Evolutionary conservation across 305 asterid genomes (phyloP), one percentile per base, ranked within the genome.

Genomic region (Salvia sclarea): DNA sequence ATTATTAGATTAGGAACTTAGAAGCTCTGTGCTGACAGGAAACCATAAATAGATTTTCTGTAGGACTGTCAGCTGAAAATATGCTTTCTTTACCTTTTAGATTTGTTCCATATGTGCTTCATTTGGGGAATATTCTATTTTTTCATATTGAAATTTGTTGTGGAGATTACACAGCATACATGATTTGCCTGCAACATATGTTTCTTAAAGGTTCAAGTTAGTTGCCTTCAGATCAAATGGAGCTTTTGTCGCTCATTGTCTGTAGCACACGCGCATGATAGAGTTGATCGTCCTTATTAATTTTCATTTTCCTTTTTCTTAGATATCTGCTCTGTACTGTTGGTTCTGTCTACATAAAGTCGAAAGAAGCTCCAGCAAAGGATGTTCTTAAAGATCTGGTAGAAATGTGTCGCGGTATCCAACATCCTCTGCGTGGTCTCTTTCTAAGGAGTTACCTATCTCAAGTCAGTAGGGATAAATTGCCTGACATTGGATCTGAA

Each of bases 301-400:
- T 53, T 58, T 70, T 5, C 21, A 5, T 61, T 16, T 65, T 78
- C 62, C 49, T 77, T 53, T n/a, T 50, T 65, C 54, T 65, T 69
- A 91, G 98, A 84, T 94, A 94, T 77, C 84, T 94, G 78, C 93
- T 94, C 31, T 94, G 99, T 71, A 91, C 99, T 12, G 98, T 89
- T 71, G 99, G 98, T 33, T 91, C 95, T 16, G 98, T 94, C 65
- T 94, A 94, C 79, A 86, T 91, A 70, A 89, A 87, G 74, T 86
- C 98, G 22, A 94, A 94, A 83, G 99, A 94, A 81, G 99, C 99
- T 75, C 98, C 99, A 3, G 94, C 97, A 11, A 94, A 91, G 84
- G 96, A 89, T 81, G 84, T 94, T 53, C 96, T 94, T 31, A 94
- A 94, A 84, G 99, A 94, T 81, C 96, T 94, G 66, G 97, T 91